phyloP scores from a whole-genome alignment of 2,329 filamentous ascomycete genomes.

The Penicillium capsulatum region DNA sequence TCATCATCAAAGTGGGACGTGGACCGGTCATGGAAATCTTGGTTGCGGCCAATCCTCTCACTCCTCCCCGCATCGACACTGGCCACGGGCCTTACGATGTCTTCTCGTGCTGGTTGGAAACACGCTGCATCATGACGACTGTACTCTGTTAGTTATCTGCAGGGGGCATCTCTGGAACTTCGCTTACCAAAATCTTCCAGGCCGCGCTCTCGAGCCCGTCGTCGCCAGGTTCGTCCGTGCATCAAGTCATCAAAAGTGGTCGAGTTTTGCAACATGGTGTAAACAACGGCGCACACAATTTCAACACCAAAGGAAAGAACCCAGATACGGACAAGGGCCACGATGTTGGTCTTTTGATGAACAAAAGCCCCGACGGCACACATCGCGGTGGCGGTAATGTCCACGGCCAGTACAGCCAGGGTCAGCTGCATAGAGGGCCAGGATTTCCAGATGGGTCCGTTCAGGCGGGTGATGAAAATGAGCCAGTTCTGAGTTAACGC shows the following conservation, averaged over 20 bases:
- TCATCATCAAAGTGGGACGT: too few species aligned
- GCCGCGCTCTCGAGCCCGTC: slow-evolving; percentile 72
- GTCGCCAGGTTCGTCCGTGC: slow-evolving; percentile 82
- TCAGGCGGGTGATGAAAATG: slow-evolving; percentile 91
- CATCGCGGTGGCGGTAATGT: slow-evolving; percentile 81
- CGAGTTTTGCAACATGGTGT: slow-evolving; percentile 79
- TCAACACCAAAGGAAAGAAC: slow-evolving; percentile 78
- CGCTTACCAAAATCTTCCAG: slow-evolving; percentile 82
- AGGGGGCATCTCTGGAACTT: neutral
- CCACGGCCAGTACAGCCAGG: slow-evolving; percentile 74
- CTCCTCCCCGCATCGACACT: too few species aligned
- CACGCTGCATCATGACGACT: slow-evolving; percentile 86
- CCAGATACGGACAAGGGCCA: slow-evolving; percentile 84
- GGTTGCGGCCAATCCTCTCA: too few species aligned
- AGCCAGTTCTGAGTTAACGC: slow-evolving; percentile 92
- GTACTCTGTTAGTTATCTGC: slow-evolving; percentile 46
- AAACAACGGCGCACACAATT: slow-evolving; percentile 73
- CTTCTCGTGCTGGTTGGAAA: slow-evolving; percentile 90
- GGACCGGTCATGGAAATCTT: too few species aligned
- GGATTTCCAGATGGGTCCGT: slow-evolving; percentile 87
- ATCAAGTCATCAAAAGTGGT: slow-evolving; percentile 84
- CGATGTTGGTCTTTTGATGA: slow-evolving; percentile 65
- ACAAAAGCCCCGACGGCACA: slow-evolving; percentile 81
- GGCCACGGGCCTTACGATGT: neutral
- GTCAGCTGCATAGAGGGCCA: slow-evolving; percentile 80